These are phyloP conservation scores for Helotiales sp. DNA, from an alignment of 2,329 filamentous ascomycete species.

Conservation along the genomic window DNA sequence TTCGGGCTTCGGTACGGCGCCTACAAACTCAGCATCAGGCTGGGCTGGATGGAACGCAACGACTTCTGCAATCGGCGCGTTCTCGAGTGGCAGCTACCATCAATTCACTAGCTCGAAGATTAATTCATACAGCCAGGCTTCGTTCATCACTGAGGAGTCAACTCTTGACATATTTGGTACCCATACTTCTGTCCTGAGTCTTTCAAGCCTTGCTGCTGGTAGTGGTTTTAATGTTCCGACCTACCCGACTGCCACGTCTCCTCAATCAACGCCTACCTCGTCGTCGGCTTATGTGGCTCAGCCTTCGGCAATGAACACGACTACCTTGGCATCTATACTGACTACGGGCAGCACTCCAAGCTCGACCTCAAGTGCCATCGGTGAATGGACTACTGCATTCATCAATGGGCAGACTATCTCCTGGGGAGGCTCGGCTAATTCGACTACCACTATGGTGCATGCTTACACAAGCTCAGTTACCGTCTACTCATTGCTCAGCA, in stretches of 20 bases:
- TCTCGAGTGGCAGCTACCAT: neutral
- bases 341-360: neutral
- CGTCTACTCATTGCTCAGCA: neutral
- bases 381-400: constrained; percentile 6
- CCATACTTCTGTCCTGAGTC: neutral
- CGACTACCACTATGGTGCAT: neutral
- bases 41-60: constrained; percentile 27
- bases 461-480: neutral
- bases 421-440: neutral
- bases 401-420: constrained; percentile 5
- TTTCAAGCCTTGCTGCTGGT: constrained; percentile 13
- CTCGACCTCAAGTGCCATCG: neutral
- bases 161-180: constrained; percentile 17
- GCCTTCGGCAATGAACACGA: neutral
- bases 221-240: constrained; percentile 18
- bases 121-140: neutral
- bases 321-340: neutral
- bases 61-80: constrained; percentile 1
- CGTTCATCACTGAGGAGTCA: constrained; percentile 11
- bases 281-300: neutral
- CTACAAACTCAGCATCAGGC: neutral
- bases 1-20: neutral
- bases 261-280: neutral
- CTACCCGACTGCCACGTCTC: neutral
- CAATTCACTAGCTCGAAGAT: neutral